Evolutionary conservation across 257 asterid species (phyloP), one percentile per base, ranked within the genome.

Genomic region (Solanum appendiculatum): DNA sequence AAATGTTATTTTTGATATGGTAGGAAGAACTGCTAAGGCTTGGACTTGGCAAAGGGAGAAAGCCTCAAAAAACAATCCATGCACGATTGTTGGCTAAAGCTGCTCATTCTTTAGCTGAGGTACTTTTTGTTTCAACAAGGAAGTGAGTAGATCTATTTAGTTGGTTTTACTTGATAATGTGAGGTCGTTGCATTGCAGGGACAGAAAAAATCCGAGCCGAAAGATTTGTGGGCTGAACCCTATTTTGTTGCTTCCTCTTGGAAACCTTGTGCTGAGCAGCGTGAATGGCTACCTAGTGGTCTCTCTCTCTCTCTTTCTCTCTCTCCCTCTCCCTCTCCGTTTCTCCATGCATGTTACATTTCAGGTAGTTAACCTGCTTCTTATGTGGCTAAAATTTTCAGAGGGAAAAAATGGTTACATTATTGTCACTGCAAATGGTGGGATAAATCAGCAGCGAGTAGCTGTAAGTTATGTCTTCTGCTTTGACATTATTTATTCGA

Each of bases 361-460:
- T 70, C 29, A 74, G 48, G 69, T 51, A 85, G 64, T 84, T 58
- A 82, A 66, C n/a, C 54, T 88, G 86, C 68, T 73, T 72, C 68
- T 86, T 60, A 69, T 84, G 58, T 37, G 18, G 56, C 51, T 29
- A 21, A 86, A 83, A 33, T 68, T 92, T 89, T 86, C 96, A 97
- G 98, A 91, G 89, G 98, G 98, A 80, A 89, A 51, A 56, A 92
- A 82, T 92, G 99, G 99, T 87, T 96, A 91, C 89, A 89, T 97
- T 86, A 92, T 96, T 96, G 93, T 96, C 89, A 96, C 96, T 82
- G 99, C 99, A 88, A 97, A 97, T 92, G 99, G 99, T 82, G 99
- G 99, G 86, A 95, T 96, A 91, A 97, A 97, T 93, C 99, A 97
- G 92, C 99, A 97, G 90, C 93, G 99, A 90, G 99, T 97, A 87